A percentile compares a stretch with the other conserved stretches of the same genome.
Conservation (phyloP, 2,329 filamentous ascomycete species). For the Leptographium wingfieldii region DNA sequence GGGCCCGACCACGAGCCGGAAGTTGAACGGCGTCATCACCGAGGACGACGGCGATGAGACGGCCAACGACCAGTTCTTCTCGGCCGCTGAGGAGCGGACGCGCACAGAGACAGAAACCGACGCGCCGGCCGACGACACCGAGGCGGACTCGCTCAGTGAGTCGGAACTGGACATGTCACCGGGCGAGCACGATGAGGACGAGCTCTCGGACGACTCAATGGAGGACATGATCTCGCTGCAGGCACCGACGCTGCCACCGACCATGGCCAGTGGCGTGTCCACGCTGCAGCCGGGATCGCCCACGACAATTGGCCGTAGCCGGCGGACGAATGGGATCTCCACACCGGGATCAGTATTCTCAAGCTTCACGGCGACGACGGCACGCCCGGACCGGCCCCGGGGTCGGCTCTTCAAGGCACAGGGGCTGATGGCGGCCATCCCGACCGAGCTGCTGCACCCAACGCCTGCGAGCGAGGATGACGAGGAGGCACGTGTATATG, state of each 20-base stretch:
- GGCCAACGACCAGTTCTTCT: conserved; percentile 84
- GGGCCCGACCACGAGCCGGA: conserved; percentile 50
- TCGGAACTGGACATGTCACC: conserved; percentile 47
- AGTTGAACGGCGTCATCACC: conserved; percentile 50
- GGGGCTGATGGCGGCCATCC: conserved; percentile 57
- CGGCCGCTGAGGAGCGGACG: conserved; percentile 70
- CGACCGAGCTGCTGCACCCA: conserved; percentile 71
- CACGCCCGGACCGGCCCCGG: conserved; percentile 56
- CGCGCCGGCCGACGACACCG: conserved; percentile 31
- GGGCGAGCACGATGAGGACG: conserved; percentile 58
- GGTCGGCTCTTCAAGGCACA: conserved; percentile 78
- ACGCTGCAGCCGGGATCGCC: conserved; percentile 73
- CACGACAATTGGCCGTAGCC: conserved; percentile 54
- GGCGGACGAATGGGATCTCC: conserved; percentile 55
- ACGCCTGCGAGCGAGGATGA: conserved; percentile 68
- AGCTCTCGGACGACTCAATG: conserved; percentile 76
- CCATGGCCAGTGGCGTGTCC: conserved; percentile 66
- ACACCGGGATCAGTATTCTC: conserved; percentile 87
- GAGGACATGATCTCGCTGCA: conserved; percentile 89
- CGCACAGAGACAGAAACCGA: conserved; percentile 45
- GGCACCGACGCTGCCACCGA: conserved; percentile 64
- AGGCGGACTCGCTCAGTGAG: conserved; percentile 24
- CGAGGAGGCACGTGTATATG: conserved; percentile 79
- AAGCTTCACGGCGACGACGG: conserved; percentile 72
- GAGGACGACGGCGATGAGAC: conserved; percentile 58